Base-by-base conservation (phyloP, 257 asterid species). In the Solanum medicagineum region DNA sequence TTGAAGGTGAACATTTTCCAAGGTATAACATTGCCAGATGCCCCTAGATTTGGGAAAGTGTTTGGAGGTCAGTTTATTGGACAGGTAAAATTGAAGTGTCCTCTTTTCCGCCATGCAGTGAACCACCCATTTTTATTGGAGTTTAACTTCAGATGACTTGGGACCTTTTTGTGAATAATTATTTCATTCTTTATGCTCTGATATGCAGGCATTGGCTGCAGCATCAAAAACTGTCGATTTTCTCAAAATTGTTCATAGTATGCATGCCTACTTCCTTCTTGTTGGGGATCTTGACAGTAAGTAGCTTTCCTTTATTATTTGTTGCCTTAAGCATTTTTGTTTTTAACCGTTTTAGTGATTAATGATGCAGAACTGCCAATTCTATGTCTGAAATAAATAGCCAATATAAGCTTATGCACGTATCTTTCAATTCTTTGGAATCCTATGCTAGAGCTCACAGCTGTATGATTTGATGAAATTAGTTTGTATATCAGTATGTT, bases 51-150 rank as follows among this genome's bases (percentile, higher is more conserved):
- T 81, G 97, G 94, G 15, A 95, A 94, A 91, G 98, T 97, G 83
- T 97, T 95, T 89, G 99, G 99, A 84, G 99, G 99, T 73, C 99
- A 97, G 88, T 97, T 97, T 90, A 83, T 97, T 47, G 99, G 99
- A 70, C 99, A 97, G 98, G 99, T 95, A 87, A 85, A 83, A 20
- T 84, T 65, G 53, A 84, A 84, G 75, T 77, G 84, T 15, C 82
- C 51, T 74, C 57, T 74, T 29, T 54, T 40, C 88, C 55, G 47
- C 65, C 60, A 15, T 24, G 10, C 42, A n/a, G 11, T 83, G 73
- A 84, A 56, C 44, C 42, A 62, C 82, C 49, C 60, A 32, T 40
- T 74, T 62, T 63, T 2, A 53, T 79, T 79, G 49, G 47, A 29
- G 83, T 79, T 79, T 79, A 81, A 80, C 24, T 74, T 70, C 32